Conservation (phyloP, 139 green algal species). For the Chlorella sorokiniana region DNA sequence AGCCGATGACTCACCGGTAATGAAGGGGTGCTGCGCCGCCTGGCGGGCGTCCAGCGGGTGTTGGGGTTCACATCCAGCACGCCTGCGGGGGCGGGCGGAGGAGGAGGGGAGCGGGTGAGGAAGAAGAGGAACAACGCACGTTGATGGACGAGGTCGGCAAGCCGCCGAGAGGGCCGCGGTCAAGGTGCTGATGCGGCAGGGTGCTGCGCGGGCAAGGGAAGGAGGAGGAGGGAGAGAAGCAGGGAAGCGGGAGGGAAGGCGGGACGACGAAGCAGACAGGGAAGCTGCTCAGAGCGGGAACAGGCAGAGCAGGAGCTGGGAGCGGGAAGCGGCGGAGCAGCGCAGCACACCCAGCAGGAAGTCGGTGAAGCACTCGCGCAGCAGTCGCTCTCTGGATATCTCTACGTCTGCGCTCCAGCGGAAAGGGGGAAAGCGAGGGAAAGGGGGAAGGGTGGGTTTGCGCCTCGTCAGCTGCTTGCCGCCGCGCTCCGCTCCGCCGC, state of each 20-base stretch:
- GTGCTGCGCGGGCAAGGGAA: too few species aligned
- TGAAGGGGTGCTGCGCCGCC: slow-evolving; percentile 87
- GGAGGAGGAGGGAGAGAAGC: too few species aligned
- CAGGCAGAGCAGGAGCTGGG: background rate
- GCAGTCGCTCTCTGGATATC: slow-evolving; percentile 26
- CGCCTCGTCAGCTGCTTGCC: too few species aligned
- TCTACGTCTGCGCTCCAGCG: slow-evolving; percentile 40
- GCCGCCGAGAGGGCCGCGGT: background rate
- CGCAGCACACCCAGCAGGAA: slow-evolving; percentile 65
- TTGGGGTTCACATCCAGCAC: slow-evolving; percentile 75
- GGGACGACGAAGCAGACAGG: too few species aligned
- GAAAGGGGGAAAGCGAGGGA: background rate
- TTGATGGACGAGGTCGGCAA: background rate
- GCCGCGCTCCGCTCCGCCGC: too few species aligned
- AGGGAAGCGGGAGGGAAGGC: too few species aligned
- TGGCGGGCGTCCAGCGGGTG: slow-evolving; percentile 73
- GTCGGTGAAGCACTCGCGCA: slow-evolving; percentile 81
- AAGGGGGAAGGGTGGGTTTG: background rate
- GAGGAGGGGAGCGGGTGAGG: background rate
- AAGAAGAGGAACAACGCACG: background rate
- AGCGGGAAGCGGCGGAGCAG: background rate
- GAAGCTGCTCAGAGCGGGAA: too few species aligned
- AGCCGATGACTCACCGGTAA: slow-evolving; percentile 57
- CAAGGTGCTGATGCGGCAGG: too few species aligned
- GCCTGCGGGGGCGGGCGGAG: background rate